Conservation (phyloP, 2,329 filamentous ascomycete genomes). For the Lachnellula arida region DNA sequence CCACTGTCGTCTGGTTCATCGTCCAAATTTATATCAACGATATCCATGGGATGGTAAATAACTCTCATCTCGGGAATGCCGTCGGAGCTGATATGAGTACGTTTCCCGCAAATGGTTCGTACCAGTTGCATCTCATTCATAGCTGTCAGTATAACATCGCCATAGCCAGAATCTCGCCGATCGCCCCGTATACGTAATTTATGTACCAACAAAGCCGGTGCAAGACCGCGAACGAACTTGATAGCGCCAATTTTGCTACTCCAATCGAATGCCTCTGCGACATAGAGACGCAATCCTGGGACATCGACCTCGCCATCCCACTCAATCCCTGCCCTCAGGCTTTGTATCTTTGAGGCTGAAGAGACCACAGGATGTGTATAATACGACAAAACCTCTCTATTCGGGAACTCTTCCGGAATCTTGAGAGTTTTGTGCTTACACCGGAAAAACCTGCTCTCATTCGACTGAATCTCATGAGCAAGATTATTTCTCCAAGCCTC, state of each 20-base stretch:
- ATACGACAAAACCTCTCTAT: conserved; percentile 71
- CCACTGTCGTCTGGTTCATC: conserved; percentile 55
- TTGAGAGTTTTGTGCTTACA: conserved; percentile 67
- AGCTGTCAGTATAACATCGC: conserved; percentile 35
- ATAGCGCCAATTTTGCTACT: conserved; percentile 69
- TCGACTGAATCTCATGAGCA: conserved; percentile 72
- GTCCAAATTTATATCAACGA: conserved; percentile 74
- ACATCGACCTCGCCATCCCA: conserved; percentile 65
- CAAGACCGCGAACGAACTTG: conserved; percentile 78
- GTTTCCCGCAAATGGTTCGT: conserved; percentile 60
- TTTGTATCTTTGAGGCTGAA: conserved; percentile 48
- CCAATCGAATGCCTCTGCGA: conserved; percentile 82
- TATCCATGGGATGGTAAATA: conserved; percentile 67
- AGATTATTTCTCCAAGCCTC: conserved; percentile 68
- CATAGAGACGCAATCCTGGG: conserved; percentile 65
- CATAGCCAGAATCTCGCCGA: conserved; percentile 33
- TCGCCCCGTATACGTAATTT: conserved; percentile 44
- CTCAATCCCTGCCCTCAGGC: conserved; percentile 47
- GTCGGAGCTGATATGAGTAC: conserved; percentile 71
- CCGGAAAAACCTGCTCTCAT: conserved; percentile 76
- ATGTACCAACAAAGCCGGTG: conserved; percentile 67
- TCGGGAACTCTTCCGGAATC: conserved; percentile 79
- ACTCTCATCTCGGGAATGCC: conserved; percentile 72
- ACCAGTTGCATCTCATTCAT: conserved; percentile 52
- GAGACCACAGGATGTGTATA: conserved; percentile 89